phyloP scores from a whole-genome alignment of 148 eudicot genomes.

The Pouteria glomerata region DNA sequence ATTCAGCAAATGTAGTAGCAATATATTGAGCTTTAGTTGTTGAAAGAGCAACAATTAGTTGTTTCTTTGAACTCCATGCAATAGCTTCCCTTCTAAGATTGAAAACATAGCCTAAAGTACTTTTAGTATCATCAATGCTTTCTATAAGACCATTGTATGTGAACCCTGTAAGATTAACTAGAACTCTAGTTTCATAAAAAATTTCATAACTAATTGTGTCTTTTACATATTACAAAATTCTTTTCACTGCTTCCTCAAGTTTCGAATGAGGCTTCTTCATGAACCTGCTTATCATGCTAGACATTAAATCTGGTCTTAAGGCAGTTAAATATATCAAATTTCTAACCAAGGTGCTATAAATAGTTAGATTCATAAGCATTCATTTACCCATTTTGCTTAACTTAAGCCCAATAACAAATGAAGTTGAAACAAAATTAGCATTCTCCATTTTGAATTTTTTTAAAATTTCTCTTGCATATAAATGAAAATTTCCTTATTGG shows the following conservation, averaged over 20 bases:
- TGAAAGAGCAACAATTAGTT: too few species aligned
- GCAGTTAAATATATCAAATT: constrained; percentile 2
- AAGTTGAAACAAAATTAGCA: not conserved
- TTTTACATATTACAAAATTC: not conserved
- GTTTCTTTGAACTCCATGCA: too few species aligned
- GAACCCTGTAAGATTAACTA: too few species aligned
- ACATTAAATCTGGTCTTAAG: constrained; percentile 11
- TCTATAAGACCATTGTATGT: too few species aligned
- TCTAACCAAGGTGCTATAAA: not conserved
- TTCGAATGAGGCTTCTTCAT: not conserved
- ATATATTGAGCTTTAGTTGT: too few species aligned
- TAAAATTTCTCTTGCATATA: not conserved
- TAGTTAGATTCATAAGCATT: not conserved
- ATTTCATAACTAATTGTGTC: not conserved
- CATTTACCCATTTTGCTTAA: not conserved
- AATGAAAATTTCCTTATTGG: not conserved
- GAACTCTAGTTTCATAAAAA: too few species aligned
- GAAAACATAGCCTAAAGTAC: too few species aligned
- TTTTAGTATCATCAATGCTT: too few species aligned
- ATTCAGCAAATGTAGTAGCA: too few species aligned
- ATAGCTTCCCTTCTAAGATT: too few species aligned
- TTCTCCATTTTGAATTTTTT: constrained; percentile 16
- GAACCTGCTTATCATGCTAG: constrained; percentile 4
- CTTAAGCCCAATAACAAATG: not conserved
- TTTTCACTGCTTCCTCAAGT: not conserved